Conservation (phyloP, 2,329 filamentous ascomycete genomes). For the Pseudogymnoascus sp. region DNA sequence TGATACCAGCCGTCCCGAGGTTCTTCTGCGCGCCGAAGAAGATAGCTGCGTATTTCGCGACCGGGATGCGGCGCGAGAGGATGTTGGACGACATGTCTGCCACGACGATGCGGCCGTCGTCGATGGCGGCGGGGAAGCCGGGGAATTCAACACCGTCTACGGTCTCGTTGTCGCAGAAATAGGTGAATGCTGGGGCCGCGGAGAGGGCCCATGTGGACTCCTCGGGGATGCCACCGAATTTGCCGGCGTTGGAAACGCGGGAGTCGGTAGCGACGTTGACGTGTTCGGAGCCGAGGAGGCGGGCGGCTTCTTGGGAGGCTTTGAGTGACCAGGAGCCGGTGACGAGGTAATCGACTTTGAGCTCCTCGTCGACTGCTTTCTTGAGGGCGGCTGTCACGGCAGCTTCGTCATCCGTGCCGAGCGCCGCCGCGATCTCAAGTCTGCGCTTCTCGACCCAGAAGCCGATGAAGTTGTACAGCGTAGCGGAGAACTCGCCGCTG, state of each 20-base stretch:
- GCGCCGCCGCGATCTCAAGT: constrained; percentile 48
- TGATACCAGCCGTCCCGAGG: constrained; percentile 76
- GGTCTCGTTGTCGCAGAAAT: constrained; percentile 91
- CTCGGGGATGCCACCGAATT: constrained; percentile 77
- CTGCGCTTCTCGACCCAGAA: constrained; percentile 71
- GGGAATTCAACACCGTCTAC: constrained; percentile 91
- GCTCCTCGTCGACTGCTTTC: constrained; percentile 57
- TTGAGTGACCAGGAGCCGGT: constrained; percentile 90
- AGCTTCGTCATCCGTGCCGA: constrained; percentile 42
- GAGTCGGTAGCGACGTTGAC: constrained; percentile 74
- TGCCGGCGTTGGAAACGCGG: constrained; percentile 59
- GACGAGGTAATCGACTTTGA: constrained; percentile 82
- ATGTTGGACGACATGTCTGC: constrained; percentile 96
- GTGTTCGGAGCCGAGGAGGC: constrained; percentile 67
- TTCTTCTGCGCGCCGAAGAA: constrained; percentile 97
- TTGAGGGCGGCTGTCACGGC: constrained; percentile 50
- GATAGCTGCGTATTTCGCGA: constrained; percentile 72
- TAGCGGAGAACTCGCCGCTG: constrained; percentile 75
- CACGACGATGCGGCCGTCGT: constrained; percentile 67
- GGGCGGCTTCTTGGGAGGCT: constrained; percentile 72
- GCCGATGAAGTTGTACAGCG: constrained; percentile 74
- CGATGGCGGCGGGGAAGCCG: constrained; percentile 55
- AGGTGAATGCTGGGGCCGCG: constrained; percentile 63
- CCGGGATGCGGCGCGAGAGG: constrained; percentile 68
- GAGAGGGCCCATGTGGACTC: constrained; percentile 70